Percentiles rank a stretch among this genome's conserved stretches.
phyloP scores from a whole-genome alignment of 2,329 filamentous ascomycete species.

The Trichoderma guizhouense region DNA sequence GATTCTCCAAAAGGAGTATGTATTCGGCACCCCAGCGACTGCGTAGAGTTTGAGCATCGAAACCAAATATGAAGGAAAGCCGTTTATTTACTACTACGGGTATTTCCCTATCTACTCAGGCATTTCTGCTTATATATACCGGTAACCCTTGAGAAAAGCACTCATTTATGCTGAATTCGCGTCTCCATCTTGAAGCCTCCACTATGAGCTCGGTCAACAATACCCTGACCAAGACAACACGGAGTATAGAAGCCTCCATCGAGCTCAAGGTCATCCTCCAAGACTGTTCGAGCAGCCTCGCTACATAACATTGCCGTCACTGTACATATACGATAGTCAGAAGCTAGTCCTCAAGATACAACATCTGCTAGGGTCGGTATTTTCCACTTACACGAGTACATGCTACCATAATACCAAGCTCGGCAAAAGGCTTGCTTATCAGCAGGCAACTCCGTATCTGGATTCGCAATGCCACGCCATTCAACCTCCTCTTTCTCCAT shows the following conservation, averaged over 20 bases:
- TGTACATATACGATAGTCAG: conserved; percentile 28
- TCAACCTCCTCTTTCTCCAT: conserved; percentile 58
- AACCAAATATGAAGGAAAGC: too few species aligned
- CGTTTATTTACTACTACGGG: too few species aligned
- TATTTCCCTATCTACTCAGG: too few species aligned
- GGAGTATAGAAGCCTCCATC: conserved; percentile 69
- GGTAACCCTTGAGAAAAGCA: too few species aligned
- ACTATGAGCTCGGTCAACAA: conserved; percentile 59
- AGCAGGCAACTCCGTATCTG: conserved; percentile 46
- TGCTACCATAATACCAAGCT: conserved; percentile 55
- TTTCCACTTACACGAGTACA: conserved; percentile 60
- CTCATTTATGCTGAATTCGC: conserved; percentile 33
- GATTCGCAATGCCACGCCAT: conserved; percentile 61
- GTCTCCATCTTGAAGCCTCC: conserved; percentile 62
- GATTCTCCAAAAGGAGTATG: too few species aligned
- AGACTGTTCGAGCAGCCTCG: conserved; percentile 62
- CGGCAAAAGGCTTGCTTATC: conserved; percentile 53
- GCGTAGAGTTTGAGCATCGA: too few species aligned
- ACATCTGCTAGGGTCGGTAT: not conserved
- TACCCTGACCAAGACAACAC: conserved; percentile 65
- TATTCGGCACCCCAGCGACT: too few species aligned
- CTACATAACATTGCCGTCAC: conserved; percentile 64
- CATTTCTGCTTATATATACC: not conserved
- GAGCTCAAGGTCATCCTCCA: conserved; percentile 59
- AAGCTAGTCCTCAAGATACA: not conserved